Evolutionary conservation across 768 basidiomycete genomes (phyloP).

Genomic region (Collybia sp.): DNA sequence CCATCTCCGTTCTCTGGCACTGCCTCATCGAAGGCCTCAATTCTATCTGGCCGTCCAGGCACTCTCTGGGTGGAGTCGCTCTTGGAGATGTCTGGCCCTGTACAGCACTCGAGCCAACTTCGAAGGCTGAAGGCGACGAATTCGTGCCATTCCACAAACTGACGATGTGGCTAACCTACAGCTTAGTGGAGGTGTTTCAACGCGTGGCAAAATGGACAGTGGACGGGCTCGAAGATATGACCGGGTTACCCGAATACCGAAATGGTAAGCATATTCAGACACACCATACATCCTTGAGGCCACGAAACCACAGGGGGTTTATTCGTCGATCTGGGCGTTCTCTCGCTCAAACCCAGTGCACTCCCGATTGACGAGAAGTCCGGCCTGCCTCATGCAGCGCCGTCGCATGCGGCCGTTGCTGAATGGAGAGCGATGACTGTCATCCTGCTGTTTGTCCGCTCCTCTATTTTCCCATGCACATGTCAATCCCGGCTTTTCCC

Average conservation of each 20-base stretch:
- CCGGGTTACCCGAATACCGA: constrained; percentile 92
- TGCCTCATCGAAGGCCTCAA: constrained; percentile 78
- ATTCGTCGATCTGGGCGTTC: constrained; percentile 76
- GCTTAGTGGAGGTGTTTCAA: constrained; percentile 80
- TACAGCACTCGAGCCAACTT: constrained; percentile 32
- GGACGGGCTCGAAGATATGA: constrained; percentile 80
- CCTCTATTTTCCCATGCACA: neutral
- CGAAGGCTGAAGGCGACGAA: constrained; percentile 48
- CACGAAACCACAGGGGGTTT: constrained; percentile 63
- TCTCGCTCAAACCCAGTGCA: constrained; percentile 56
- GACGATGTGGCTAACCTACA: constrained; percentile 91
- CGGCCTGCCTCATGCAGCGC: constrained; percentile 56
- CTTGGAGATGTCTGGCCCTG: constrained; percentile 97
- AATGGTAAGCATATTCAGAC: constrained; percentile 57
- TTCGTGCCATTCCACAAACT: constrained; percentile 96
- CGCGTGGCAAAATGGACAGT: constrained; percentile 74
- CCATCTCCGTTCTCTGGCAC: constrained; percentile 76
- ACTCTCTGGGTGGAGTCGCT: constrained; percentile 57
- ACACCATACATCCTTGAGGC: neutral
- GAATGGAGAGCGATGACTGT: constrained; percentile 98
- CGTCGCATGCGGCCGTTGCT: constrained; percentile 86
- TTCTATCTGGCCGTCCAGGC: constrained; percentile 86
- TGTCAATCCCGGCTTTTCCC: constrained; percentile 2
- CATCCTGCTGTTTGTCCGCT: constrained; percentile 62
- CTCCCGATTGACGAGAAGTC: constrained; percentile 47